Evolutionary conservation across 2,329 filamentous ascomycete species (phyloP), one percentile per base, ranked within the genome.

Genomic region (Aaosphaeria arxii): DNA sequence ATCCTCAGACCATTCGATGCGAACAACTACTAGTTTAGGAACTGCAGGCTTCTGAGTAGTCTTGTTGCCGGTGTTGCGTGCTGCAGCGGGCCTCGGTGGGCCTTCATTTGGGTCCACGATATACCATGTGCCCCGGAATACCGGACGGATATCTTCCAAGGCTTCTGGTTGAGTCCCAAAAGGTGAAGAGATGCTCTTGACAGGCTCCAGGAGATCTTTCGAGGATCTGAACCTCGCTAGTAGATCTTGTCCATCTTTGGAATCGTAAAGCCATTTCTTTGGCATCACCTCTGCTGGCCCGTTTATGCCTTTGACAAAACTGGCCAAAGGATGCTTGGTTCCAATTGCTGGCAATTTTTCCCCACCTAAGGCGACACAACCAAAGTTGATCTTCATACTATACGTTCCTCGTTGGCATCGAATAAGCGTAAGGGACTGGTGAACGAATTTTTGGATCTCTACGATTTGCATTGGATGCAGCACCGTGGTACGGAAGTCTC

Each of bases 1-100:
- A 46, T 69, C 59, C 13, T 63, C 51, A 1, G 57, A 63, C 63
- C 63, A 69, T 31, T 67, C 59, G 9, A 67, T 46, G 44, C 66
- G 61, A 4, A 67, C 54, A 4, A 68, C 52, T 24, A 61, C 50
- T 4, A 55, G 33, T 11, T 36, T 51, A 24, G 17, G 17, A 35
- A 43, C 17, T 3, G 4, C n/a, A 3, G 7, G 33, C 7, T 9
- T n/a, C 9, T 9, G 33, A n/a, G 3, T n/a, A n/a, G 33, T 36
- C 7, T 36, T 36, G n/a, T 36, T 36, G 11, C 53, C 55, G 40
- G 48, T 11, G n/a, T 53, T 50, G 7, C 53, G 56, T 35, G 33
- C 4, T 32, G 48, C 40, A 6, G 47, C 43, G 5, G 17, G 3
- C 9, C 17, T 5, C 17, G 9, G 11, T 7, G 5, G 5, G 9